Conservation (phyloP, 2,329 filamentous ascomycete genomes). For the Penicillium fuscoglaucum region DNA sequence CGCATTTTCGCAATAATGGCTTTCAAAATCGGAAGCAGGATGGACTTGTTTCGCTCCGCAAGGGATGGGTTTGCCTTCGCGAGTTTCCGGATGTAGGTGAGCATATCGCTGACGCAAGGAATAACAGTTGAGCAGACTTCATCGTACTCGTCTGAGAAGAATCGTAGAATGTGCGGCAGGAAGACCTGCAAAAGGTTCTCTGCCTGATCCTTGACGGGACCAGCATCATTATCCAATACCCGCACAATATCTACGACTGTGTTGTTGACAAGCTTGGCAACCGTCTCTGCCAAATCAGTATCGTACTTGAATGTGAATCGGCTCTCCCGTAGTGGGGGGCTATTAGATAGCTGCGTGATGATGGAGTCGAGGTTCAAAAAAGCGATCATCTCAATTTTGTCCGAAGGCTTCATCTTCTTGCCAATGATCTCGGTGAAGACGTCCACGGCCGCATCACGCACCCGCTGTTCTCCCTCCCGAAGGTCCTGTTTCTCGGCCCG, state of each 20-base stretch:
- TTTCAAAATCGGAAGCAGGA: constrained; percentile 84
- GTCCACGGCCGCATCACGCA: constrained; percentile 88
- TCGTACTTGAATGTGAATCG: constrained; percentile 85
- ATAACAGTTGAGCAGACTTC: constrained; percentile 97
- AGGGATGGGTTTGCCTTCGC: constrained; percentile 63
- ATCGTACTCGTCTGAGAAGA: constrained; percentile 97
- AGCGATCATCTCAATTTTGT: constrained; percentile 91
- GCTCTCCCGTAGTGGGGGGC: constrained; percentile 74
- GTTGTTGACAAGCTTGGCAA: constrained; percentile 93
- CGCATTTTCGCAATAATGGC: constrained; percentile 95
- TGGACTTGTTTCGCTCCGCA: constrained; percentile 72
- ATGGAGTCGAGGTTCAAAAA: constrained; percentile 87
- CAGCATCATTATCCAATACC: constrained; percentile 69
- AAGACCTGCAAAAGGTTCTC: constrained; percentile 78
- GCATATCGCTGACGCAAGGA: constrained; percentile 84
- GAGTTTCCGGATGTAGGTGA: constrained; percentile 85
- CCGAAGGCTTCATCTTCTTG: constrained; percentile 94
- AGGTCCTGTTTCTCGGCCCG: constrained; percentile 62
- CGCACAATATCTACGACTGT: constrained; percentile 83
- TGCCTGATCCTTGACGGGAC: constrained; percentile 67
- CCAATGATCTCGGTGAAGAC: constrained; percentile 93
- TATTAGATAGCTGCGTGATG: constrained; percentile 80
- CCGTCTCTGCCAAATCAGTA: constrained; percentile 89
- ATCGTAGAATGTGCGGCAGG: constrained; percentile 81
- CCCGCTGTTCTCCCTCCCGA: constrained; percentile 72